Percentiles rank a stretch among this genome's conserved stretches.
Conservation (phyloP, 2,329 filamentous ascomycete species). For the Talaromyces sp. region DNA sequence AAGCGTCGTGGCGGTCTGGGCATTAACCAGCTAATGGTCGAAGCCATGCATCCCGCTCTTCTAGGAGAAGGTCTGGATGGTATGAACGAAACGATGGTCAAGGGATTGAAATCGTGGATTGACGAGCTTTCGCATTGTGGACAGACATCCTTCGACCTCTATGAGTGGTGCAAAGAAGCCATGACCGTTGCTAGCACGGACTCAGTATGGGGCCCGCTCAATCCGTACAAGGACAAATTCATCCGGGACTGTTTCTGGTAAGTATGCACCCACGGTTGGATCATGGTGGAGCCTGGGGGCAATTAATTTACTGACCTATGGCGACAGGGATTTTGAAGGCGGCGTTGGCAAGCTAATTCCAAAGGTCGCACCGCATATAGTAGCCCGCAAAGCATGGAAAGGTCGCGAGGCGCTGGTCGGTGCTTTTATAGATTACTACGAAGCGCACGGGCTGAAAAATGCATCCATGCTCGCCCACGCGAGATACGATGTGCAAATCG, state of each 20-base stretch:
- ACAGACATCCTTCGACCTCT: constrained; percentile 23
- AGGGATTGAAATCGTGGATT: constrained; percentile 18
- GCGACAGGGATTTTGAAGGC: constrained; percentile 39
- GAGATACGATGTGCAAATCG: constrained; percentile 20
- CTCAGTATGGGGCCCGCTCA: constrained; percentile 28
- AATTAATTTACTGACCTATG: neutral
- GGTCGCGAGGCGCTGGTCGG: constrained; percentile 35
- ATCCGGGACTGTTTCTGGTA: constrained; percentile 27
- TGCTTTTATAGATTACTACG: constrained; percentile 42
- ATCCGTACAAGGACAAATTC: constrained; percentile 26
- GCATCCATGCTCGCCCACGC: constrained; percentile 27
- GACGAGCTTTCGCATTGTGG: constrained; percentile 19
- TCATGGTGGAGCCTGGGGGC: neutral
- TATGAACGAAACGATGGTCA: constrained; percentile 28
- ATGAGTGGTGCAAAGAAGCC: constrained; percentile 26
- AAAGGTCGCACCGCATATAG: constrained; percentile 35
- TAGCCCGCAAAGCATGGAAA: constrained; percentile 37
- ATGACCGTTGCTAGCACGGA: constrained; percentile 30
- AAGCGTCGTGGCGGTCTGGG: constrained; percentile 23
- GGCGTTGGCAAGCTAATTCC: constrained; percentile 31
- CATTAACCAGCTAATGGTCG: constrained; percentile 20
- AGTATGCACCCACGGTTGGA: neutral
- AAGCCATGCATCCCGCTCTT: constrained; percentile 27
- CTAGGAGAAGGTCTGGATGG: constrained; percentile 24
- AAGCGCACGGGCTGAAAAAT: constrained; percentile 36